Evolutionary conservation across 306 rosid genomes (phyloP), one percentile per base, ranked within the genome.

Genomic region (Luffa aegyptiaca): DNA sequence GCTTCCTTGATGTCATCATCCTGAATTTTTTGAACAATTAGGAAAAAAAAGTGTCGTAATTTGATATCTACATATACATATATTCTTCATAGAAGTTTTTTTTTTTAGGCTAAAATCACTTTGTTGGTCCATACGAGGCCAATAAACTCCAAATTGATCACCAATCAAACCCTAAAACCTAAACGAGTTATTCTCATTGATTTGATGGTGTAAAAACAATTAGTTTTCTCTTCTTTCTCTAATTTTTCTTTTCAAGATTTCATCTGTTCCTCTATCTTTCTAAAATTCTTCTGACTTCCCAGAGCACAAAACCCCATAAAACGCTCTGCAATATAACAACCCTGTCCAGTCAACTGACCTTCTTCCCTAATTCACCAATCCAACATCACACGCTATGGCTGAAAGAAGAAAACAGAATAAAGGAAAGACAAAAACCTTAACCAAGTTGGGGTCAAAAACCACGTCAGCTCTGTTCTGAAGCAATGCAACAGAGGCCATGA

Each of bases 391-490:
- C 5, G 48, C 17, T 10, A 70, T 45, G 76, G 76, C 21, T 10
- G 39, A 45, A 46, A 26, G 36, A 46, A 49, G 44, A 73, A 31
- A 49, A 18, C 2, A 74, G 51, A 8, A 14, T 4, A 2, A 66
- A 49, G 45, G n/a, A 53, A 21, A 44, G 8, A 6, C 21, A 76
- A 45, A 78, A 44, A 94, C 98, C 97, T 91, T 88, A 81, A 92
- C 84, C 63, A 90, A 87, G 84, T 83, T 83, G 1, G 93, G 86
- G 82, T 93, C 90, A 78, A 90, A 95, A 80, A 87, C 87, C n/a
- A 95, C 97, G 77, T 95, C 90, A 45, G 99, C 99, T 85, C 84
- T 89, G 81, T 88, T 95, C 93, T 95, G 99, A 51, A 93, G 96
- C 75, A 95, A 80, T 0, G 99, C 97, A 9, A 95, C 99, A 10